Percentiles rank a stretch among this genome's conserved stretches.
Conservation (phyloP, 306 rosid species). For the Spatholobus suberectus region DNA sequence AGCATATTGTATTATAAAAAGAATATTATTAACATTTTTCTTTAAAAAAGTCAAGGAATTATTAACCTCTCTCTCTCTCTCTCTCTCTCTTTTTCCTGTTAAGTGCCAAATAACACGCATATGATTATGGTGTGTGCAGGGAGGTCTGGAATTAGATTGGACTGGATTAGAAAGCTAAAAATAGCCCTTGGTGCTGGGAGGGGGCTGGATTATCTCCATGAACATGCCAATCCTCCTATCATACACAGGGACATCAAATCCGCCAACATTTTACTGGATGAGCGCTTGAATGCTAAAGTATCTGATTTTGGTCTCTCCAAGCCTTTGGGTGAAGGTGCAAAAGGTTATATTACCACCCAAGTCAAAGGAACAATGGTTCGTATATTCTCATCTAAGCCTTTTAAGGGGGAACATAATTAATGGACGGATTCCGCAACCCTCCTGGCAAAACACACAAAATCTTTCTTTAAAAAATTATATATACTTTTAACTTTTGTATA, state of each 20-base stretch:
- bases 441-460: too few relatives aligned
- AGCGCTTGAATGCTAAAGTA: slow-evolving; percentile 69
- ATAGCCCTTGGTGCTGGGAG: slow-evolving; percentile 76
- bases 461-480: too few relatives aligned
- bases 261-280: slow-evolving; percentile 74
- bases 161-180: slow-evolving; percentile 72
- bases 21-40: too few relatives aligned
- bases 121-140: slow-evolving; percentile 46
- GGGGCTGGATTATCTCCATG: slow-evolving; percentile 84
- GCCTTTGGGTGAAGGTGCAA: slow-evolving; percentile 59
- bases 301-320: slow-evolving; percentile 90
- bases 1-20: too few relatives aligned
- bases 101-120: not conserved
- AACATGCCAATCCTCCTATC: slow-evolving; percentile 76
- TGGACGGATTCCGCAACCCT: too few relatives aligned
- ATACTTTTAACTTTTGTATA: too few relatives aligned
- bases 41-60: not conserved
- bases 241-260: slow-evolving; percentile 92
- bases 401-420: not conserved
- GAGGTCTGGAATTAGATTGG: slow-evolving; percentile 65
- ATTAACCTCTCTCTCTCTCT: too few relatives aligned
- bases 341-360: slow-evolving; percentile 69
- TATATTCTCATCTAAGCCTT: not conserved
- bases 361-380: slow-evolving; percentile 89
- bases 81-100: not conserved